A percentile compares a stretch with the other conserved stretches of the same genome.
Conservation (phyloP, 345 rosid genomes). For the Sisymbrium altissimum region DNA sequence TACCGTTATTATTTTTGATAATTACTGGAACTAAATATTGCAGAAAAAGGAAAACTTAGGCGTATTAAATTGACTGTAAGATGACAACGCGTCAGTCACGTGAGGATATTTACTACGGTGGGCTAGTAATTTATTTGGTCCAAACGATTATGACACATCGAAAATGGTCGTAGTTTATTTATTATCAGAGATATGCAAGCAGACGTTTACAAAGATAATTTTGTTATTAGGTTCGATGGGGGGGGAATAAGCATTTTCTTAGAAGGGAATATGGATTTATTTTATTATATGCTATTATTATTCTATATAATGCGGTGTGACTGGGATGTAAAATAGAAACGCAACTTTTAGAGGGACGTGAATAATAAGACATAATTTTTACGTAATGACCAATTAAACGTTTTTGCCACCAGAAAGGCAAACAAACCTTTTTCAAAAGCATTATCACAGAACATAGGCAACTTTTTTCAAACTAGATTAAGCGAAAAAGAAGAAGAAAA, state of each 20-base stretch:
- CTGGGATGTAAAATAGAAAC: neutral
- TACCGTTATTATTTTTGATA: neutral
- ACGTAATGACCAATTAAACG: conserved; percentile 21
- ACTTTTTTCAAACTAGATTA: neutral
- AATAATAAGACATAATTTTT: conserved; percentile 16
- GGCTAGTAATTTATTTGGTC: neutral
- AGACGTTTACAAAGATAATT: neutral
- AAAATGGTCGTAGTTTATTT: neutral
- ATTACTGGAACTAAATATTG: neutral
- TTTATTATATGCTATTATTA: neutral
- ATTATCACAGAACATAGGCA: neutral
- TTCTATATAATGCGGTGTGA: conserved; percentile 20
- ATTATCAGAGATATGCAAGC: neutral
- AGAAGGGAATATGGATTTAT: neutral
- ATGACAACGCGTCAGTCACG: neutral
- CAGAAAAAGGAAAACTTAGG: neutral
- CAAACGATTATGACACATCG: neutral
- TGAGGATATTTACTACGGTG: conserved; percentile 12
- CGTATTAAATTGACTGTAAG: conserved; percentile 3
- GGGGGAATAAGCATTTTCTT: neutral
- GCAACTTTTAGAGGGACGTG: conserved; percentile 28
- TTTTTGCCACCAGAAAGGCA: conserved; percentile 27
- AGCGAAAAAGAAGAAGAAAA: neutral
- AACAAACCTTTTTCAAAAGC: conserved; percentile 17
- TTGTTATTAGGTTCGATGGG: neutral